These are phyloP conservation scores for Alternaria atra DNA, from an alignment of 2,329 filamentous ascomycete genomes.

Conservation along the genomic window DNA sequence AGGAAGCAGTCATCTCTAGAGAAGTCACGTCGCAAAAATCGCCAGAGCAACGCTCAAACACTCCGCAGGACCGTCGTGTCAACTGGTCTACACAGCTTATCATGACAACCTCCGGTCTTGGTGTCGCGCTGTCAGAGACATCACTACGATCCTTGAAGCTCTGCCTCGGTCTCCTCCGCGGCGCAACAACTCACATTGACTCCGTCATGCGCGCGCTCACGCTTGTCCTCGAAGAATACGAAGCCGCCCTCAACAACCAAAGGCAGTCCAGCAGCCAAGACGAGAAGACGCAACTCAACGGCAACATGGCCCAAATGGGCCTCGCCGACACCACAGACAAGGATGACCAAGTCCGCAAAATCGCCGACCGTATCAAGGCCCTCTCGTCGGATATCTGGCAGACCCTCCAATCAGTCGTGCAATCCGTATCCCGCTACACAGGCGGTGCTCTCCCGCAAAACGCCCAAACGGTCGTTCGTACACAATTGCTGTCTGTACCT, in stretches of 20 bases:
- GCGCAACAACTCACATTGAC: conserved; percentile 83
- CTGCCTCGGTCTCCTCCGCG: conserved; percentile 80
- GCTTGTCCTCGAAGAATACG: conserved; percentile 81
- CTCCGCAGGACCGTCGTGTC: conserved; percentile 49
- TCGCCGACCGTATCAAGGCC: conserved; percentile 80
- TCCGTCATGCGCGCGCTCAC: conserved; percentile 78
- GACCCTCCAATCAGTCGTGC: conserved; percentile 77
- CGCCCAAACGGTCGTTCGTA: conserved; percentile 80
- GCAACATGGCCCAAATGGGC: conserved; percentile 27
- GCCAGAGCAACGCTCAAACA: conserved; percentile 27
- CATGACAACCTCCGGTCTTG: conserved; percentile 88
- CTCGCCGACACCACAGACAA: conserved; percentile 31
- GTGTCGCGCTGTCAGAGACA: conserved; percentile 89
- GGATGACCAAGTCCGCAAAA: conserved; percentile 62
- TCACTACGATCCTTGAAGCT: conserved; percentile 85
- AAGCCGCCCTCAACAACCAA: conserved; percentile 58
- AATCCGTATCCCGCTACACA: conserved; percentile 86
- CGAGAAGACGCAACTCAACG: conserved; percentile 24
- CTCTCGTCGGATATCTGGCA: conserved; percentile 60
- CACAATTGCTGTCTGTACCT: conserved; percentile 84
- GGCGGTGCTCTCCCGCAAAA: conserved; percentile 93
- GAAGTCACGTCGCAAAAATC: conserved; percentile 35
- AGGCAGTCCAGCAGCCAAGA: conserved; percentile 26
- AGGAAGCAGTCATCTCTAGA: conserved; percentile 60
- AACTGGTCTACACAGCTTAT: conserved; percentile 85